Conservation (phyloP, 208 protist genomes). For the Leishmania mexicana region DNA sequence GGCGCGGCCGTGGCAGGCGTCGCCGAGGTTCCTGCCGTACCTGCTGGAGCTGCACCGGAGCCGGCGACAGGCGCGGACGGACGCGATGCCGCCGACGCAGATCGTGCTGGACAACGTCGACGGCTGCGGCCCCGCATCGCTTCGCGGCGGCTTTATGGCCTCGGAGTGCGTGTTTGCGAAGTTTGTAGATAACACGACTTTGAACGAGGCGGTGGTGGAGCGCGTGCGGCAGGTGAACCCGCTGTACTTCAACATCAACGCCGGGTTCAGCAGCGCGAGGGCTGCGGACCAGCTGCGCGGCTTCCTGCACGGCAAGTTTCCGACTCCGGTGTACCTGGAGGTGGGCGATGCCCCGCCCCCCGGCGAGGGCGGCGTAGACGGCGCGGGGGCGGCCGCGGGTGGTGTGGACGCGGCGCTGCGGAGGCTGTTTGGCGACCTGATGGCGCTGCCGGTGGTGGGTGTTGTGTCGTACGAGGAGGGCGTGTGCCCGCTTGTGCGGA, state of each 20-base stretch:
- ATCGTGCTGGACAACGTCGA: slow-evolving; percentile 62
- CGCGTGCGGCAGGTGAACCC: slow-evolving; percentile 18
- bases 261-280: slow-evolving; percentile 8
- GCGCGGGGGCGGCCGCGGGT: not conserved
- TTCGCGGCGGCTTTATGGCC: slow-evolving; percentile 15
- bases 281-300: slow-evolving; percentile 21
- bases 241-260: slow-evolving; percentile 56
- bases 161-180: slow-evolving; percentile 30
- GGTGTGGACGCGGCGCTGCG: slow-evolving; percentile 8
- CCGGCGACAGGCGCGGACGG: not conserved
- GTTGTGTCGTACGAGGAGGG: slow-evolving; percentile 42
- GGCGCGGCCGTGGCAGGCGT: slow-evolving; percentile 58
- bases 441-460: slow-evolving; percentile 46
- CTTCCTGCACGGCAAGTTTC: slow-evolving; percentile 30
- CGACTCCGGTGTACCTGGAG: slow-evolving; percentile 30
- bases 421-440: slow-evolving; percentile 31
- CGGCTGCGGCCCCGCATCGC: slow-evolving; percentile 44
- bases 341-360: not conserved
- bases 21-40: slow-evolving; percentile 44
- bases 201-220: slow-evolving; percentile 13
- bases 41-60: slow-evolving; percentile 10
- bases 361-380: not conserved
- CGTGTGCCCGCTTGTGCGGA: slow-evolving; percentile 54
- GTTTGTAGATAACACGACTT: slow-evolving; percentile 17
- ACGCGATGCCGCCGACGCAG: not conserved